Percentiles rank a stretch among this genome's conserved stretches.
Conservation (phyloP, 768 basidiomycete genomes). For the Suillus subaureus region DNA sequence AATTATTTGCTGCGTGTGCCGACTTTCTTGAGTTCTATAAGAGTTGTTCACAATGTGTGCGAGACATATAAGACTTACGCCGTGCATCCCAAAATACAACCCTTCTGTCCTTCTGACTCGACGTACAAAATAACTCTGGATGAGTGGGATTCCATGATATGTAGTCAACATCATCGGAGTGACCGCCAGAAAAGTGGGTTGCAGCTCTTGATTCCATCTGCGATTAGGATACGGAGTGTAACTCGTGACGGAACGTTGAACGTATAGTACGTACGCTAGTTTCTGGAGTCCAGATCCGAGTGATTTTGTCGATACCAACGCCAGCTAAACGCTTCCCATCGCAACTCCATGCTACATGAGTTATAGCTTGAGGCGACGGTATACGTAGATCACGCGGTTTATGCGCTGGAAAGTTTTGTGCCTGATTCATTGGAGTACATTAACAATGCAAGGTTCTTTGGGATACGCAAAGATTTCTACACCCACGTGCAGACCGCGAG, state of each 20-base stretch:
- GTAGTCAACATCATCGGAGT: constrained; percentile 80
- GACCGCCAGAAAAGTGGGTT: constrained; percentile 66
- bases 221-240: neutral
- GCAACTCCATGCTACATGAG: constrained; percentile 82
- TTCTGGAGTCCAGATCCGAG: constrained; percentile 77
- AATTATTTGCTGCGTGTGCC: constrained; percentile 59
- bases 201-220: constrained; percentile 77
- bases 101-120: constrained; percentile 72
- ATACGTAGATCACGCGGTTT: constrained; percentile 76
- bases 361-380: constrained; percentile 63
- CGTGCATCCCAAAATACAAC: constrained; percentile 86
- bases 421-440: constrained; percentile 41
- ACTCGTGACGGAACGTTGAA: neutral
- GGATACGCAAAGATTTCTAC: neutral
- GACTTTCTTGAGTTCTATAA: constrained; percentile 55
- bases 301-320: constrained; percentile 81
- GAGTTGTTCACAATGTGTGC: constrained; percentile 12
- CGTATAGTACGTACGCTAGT: constrained; percentile 59
- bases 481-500: constrained; percentile 72
- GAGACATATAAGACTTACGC: constrained; percentile 47
- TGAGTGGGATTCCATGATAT: constrained; percentile 86
- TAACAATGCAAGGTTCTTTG: constrained; percentile 17
- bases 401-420: constrained; percentile 79
- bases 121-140: constrained; percentile 80
- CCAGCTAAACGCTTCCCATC: constrained; percentile 81